Conservation (phyloP, 805 yeast species). For the Monosporozyma aquatica region DNA sequence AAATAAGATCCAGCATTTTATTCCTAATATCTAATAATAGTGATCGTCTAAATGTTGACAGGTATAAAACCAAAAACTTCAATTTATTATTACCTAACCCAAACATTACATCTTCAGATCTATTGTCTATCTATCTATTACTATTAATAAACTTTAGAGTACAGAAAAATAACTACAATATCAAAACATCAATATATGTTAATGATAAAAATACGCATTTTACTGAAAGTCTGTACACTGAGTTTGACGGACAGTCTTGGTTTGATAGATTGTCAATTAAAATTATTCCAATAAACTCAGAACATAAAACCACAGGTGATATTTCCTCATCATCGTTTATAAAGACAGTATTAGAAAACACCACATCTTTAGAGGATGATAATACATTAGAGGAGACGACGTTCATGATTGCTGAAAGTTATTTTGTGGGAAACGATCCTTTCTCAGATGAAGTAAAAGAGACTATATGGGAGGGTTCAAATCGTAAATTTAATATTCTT, state of each 20-base stretch:
- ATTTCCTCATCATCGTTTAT: conserved; percentile 9
- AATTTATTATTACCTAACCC: conserved; percentile 20
- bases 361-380: conserved; percentile 4
- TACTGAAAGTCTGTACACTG: conserved; percentile 9
- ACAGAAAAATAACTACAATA: conserved; percentile 8
- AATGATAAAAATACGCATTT: conserved; percentile 15
- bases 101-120: conserved; percentile 23
- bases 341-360: conserved; percentile 14
- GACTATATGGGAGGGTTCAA: conserved; percentile 17
- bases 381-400: conserved; percentile 21
- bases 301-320: conserved; percentile 6
- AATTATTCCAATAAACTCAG: conserved; percentile 9
- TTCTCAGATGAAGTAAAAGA: conserved; percentile 18
- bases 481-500: conserved; percentile 18
- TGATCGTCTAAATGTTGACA: conserved; percentile 16
- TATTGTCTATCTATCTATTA: conserved; percentile 20
- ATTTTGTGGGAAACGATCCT: conserved; percentile 12
- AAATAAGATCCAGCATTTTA: conserved; percentile 16
- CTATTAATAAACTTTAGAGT: conserved; percentile 17
- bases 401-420: conserved; percentile 21
- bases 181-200: conserved; percentile 14
- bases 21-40: conserved; percentile 22
- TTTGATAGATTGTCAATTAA: conserved; percentile 11
- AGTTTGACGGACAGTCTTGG: conserved; percentile 16
- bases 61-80: conserved; percentile 16